These are phyloP conservation scores for Candida orba DNA, from an alignment of 805 yeast species.

Conservation along the genomic window DNA sequence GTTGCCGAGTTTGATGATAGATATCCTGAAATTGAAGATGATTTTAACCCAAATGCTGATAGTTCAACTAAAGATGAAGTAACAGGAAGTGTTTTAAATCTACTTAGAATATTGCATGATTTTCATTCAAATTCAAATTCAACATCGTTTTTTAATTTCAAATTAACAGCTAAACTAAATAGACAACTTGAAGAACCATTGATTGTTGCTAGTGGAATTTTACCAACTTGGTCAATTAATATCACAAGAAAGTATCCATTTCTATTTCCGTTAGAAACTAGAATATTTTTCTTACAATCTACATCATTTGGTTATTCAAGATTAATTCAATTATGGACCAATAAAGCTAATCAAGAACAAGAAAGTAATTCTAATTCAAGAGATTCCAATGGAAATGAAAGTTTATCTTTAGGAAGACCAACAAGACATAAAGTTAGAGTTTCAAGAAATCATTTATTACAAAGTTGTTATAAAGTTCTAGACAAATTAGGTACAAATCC, in stretches of 20 bases:
- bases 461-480: slow-evolving; percentile 74
- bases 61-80: slow-evolving; percentile 12
- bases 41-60: slow-evolving; percentile 23
- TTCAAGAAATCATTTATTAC: slow-evolving; percentile 59
- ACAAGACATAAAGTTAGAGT: slow-evolving; percentile 75
- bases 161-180: slow-evolving; percentile 77
- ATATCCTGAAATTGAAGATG: slow-evolving; percentile 25
- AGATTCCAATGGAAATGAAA: slow-evolving; percentile 6
- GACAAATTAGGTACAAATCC: slow-evolving; percentile 74
- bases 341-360: slow-evolving; percentile 36
- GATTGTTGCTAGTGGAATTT: slow-evolving; percentile 74
- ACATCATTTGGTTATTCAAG: slow-evolving; percentile 91
- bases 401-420: slow-evolving; percentile 55
- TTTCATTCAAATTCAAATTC: slow-evolving; percentile 10
- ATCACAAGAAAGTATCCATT: slow-evolving; percentile 74
- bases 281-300: slow-evolving; percentile 71
- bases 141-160: slow-evolving; percentile 57
- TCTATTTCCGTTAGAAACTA: slow-evolving; percentile 74
- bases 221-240: slow-evolving; percentile 79
- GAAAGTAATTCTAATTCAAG: slow-evolving; percentile 26
- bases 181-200: slow-evolving; percentile 87
- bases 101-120: slow-evolving; percentile 42
- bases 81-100: slow-evolving; percentile 30
- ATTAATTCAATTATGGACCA: slow-evolving; percentile 71
- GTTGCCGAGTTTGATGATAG: slow-evolving; percentile 19